Evolutionary conservation across 495 filamentous ascomycete species (phyloP), one percentile per base, ranked within the genome.

Genomic region (Hypoxylon rickii): DNA sequence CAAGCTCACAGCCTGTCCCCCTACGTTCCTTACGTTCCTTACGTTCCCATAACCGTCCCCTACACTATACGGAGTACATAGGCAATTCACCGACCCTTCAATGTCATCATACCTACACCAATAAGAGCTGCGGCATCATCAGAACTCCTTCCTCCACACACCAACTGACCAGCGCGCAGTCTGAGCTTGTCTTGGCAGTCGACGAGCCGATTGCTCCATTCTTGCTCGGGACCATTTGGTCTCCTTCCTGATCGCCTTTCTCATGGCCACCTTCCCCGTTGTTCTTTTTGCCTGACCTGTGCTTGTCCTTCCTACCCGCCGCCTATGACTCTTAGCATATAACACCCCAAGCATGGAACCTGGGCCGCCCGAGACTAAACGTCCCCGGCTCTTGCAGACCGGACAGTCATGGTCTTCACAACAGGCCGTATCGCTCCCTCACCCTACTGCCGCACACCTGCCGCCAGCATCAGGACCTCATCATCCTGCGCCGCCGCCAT

Each of bases 301-400:
- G 60, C 61, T 66, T 58, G 59, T 29, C 24, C 44, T 36, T 69
- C n/a, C 56, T 59, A 47, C 51, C 53, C 57, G 51, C 54, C 60
- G 52, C 58, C 52, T 66, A 62, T 64, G 66, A 57, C 64, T 67
- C 60, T 63, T 68, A 64, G 61, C 70, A 72, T 73, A 73, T 71
- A 69, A 63, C 61, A 56, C 56, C 61, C 68, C 75, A 72, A 77
- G 71, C 72, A 80, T 80, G 77, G 77, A 80, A 67, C 66, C 65
- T 68, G 72, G 71, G 58, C 71, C 58, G 69, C 73, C 75, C 58
- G 75, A 75, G 61, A 60, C 60, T 56, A 80, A 80, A 67, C 74
- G 77, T 51, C 73, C 71, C 53, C 76, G 77, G 70, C 65, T 76
- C 46, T 70, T 71, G 52, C 61, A 73, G 63, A 65, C 62, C 62